Conservation (phyloP, 2,329 filamentous ascomycete species). For the Sarocladium oryzae region DNA sequence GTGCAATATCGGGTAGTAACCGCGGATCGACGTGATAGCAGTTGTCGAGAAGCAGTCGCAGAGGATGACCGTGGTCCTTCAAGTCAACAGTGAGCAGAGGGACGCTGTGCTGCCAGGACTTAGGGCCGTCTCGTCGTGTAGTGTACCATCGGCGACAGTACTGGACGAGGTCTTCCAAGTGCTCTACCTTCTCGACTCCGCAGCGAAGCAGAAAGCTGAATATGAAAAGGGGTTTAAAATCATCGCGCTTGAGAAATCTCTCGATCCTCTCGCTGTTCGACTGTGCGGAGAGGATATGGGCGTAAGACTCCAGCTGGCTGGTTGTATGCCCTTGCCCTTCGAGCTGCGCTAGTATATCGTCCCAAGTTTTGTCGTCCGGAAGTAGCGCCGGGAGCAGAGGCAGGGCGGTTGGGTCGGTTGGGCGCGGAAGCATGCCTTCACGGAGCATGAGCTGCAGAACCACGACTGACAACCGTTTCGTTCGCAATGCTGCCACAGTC, state of each 20-base stretch:
- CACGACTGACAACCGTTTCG: neutral
- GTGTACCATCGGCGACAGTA: constrained; percentile 17
- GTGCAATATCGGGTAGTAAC: neutral
- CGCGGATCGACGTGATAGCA: neutral
- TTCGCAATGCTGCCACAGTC: constrained; percentile 2
- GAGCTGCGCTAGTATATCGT: neutral
- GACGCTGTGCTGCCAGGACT: neutral
- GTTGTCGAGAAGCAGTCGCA: neutral
- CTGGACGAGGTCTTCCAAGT: constrained; percentile 20
- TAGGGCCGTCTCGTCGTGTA: constrained; percentile 9
- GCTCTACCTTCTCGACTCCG: neutral
- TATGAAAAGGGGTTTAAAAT: constrained; percentile 11
- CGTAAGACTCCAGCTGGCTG: neutral
- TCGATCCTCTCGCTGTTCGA: neutral
- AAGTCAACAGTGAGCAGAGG: constrained; percentile 1
- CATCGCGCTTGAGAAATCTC: constrained; percentile 6
- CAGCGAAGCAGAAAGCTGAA: constrained; percentile 4
- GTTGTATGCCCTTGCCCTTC: neutral
- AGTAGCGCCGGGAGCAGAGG: neutral
- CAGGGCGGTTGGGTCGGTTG: neutral
- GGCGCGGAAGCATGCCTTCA: neutral
- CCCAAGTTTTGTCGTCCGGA: neutral
- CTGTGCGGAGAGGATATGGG: constrained; percentile 5
- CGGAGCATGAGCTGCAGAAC: constrained; percentile 11
- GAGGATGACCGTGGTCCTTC: neutral